Evolutionary conservation across 1,139 yeast species (phyloP).

Genomic region (Blastobotrys capitulatus): DNA sequence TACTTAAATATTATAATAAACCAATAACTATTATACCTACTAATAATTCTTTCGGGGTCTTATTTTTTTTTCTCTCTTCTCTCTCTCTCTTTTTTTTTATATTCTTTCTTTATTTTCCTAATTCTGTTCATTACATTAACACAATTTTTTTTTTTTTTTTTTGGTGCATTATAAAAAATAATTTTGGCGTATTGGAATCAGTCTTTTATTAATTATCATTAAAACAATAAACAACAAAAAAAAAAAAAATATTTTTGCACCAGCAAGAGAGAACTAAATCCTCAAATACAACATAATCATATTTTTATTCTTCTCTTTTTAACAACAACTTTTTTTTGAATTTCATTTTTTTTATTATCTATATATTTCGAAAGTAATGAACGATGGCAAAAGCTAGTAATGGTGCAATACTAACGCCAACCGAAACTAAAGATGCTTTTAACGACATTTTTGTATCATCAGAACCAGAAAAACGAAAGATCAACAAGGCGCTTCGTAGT

Average conservation of each 20-base stretch:
- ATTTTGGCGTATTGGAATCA: too few species aligned
- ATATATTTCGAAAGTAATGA: too few species aligned
- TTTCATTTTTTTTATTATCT: not conserved
- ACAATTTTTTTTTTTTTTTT: too few species aligned
- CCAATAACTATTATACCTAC: too few species aligned
- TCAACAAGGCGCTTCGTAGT: slow-evolving; percentile 22
- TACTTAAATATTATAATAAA: too few species aligned
- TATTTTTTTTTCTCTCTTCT: not conserved
- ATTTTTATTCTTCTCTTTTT: not conserved
- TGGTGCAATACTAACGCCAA: not conserved
- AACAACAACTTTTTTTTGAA: not conserved
- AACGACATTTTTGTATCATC: slow-evolving; percentile 21
- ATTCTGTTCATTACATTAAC: too few species aligned
- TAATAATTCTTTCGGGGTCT: not conserved
- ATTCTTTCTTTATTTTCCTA: not conserved
- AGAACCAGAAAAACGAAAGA: slow-evolving; percentile 18
- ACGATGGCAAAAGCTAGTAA: not conserved
- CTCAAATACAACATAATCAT: too few species aligned
- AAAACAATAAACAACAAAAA: too few species aligned
- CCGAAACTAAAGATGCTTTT: slow-evolving; percentile 5
- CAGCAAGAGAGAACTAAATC: too few species aligned
- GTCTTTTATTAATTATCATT: too few species aligned
- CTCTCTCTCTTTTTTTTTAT: not conserved
- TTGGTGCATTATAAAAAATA: too few species aligned
- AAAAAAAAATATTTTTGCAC: too few species aligned